Conservation (phyloP, 192 early-diverging fungal genomes). For the Diversispora eburnea region DNA sequence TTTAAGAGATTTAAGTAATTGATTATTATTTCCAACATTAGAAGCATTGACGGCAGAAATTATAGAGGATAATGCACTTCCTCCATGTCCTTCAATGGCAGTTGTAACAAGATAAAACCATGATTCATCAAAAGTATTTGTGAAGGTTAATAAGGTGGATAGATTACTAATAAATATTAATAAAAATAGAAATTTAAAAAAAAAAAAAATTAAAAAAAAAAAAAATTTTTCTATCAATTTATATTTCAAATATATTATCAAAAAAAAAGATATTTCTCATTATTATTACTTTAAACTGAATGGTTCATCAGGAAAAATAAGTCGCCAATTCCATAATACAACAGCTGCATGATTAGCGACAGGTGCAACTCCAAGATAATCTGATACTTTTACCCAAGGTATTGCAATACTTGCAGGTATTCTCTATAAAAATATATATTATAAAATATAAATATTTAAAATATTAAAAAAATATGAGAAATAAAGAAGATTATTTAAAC, state of each 20-base stretch:
- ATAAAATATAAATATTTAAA: background rate
- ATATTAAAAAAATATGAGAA: slow-evolving; percentile 7
- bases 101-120: slow-evolving; percentile 97
- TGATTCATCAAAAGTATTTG: slow-evolving; percentile 85
- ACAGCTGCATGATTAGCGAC: slow-evolving; percentile 84
- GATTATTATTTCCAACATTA: slow-evolving; percentile 50
- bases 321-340: slow-evolving; percentile 87
- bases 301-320: slow-evolving; percentile 77
- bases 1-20: slow-evolving; percentile 49
- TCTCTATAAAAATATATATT: slow-evolving; percentile 36
- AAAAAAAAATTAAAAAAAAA: slow-evolving; percentile 9
- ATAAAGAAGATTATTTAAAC: slow-evolving; percentile 19
- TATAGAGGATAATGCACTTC: slow-evolving; percentile 64
- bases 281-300: slow-evolving; percentile 62
- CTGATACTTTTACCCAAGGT: slow-evolving; percentile 76
- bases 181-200: background rate
- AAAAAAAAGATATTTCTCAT: background rate
- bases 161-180: slow-evolving; percentile 60
- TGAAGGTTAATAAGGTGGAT: slow-evolving; percentile 76
- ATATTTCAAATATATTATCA: background rate
- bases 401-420: slow-evolving; percentile 75
- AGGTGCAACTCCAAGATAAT: slow-evolving; percentile 77
- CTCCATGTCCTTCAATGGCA: slow-evolving; percentile 81
- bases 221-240: background rate
- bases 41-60: slow-evolving; percentile 59